Conservation (phyloP, 2,329 filamentous ascomycete species). For the Fusarium sp. region DNA sequence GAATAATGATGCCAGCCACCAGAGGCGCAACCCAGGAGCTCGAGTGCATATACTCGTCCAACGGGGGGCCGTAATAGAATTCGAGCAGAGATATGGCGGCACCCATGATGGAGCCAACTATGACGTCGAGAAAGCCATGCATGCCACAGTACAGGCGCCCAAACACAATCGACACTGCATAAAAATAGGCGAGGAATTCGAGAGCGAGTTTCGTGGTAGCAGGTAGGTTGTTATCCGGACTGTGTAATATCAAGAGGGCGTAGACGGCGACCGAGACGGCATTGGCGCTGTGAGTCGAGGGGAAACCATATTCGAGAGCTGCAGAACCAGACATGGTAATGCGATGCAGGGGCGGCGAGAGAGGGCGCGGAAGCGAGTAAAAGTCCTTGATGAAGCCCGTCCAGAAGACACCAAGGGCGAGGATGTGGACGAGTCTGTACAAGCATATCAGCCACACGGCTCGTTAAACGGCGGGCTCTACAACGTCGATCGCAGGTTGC, state of each 20-base stretch:
- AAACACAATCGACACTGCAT: conserved; percentile 88
- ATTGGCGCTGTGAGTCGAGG: conserved; percentile 96
- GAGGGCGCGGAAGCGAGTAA: conserved; percentile 88
- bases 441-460: conserved; percentile 35
- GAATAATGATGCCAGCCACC: conserved; percentile 73
- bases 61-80: conserved; percentile 68
- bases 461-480: not conserved
- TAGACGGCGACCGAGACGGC: conserved; percentile 95
- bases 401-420: conserved; percentile 84
- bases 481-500: not conserved
- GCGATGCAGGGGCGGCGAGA: conserved; percentile 90
- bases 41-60: conserved; percentile 79
- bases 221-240: conserved; percentile 71
- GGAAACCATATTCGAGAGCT: conserved; percentile 96
- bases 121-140: conserved; percentile 95
- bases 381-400: conserved; percentile 96
- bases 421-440: conserved; percentile 75
- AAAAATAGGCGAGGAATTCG: conserved; percentile 81
- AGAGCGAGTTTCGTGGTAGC: conserved; percentile 71
- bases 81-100: conserved; percentile 71
- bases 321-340: conserved; percentile 98
- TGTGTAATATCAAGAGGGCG: conserved; percentile 76
- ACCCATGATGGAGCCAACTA: conserved; percentile 83
- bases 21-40: conserved; percentile 74
- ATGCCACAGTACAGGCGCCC: conserved; percentile 97